These are phyloP conservation scores for Blastomyces gilchristii DNA, from an alignment of 2,329 filamentous ascomycete species.

Conservation along the genomic window DNA sequence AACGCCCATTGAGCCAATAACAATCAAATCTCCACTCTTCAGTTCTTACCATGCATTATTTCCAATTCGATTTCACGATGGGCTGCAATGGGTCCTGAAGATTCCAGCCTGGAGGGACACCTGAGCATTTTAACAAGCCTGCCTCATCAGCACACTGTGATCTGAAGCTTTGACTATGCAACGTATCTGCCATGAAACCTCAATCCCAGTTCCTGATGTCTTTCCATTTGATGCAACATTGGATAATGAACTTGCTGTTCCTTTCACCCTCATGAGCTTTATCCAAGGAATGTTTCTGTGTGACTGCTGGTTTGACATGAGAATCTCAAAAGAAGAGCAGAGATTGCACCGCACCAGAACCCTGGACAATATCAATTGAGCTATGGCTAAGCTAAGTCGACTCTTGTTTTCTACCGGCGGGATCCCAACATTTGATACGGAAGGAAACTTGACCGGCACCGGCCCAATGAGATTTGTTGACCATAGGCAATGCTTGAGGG, in stretches of 20 bases:
- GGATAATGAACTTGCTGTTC: constrained; percentile 19
- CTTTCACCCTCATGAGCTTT: constrained; percentile 23
- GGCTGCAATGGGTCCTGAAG: constrained; percentile 18
- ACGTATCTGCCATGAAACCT: constrained; percentile 22
- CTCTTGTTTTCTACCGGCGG: constrained; percentile 15
- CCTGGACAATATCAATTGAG: constrained; percentile 15
- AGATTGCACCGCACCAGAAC: constrained; percentile 12
- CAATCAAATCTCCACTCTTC: constrained; percentile 11
- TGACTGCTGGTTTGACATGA: constrained; percentile 22
- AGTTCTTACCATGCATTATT: constrained; percentile 21
- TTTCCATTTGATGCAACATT: constrained; percentile 20
- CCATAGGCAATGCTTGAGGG: constrained; percentile 6
- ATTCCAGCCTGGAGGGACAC: constrained; percentile 18
- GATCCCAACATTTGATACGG: constrained; percentile 10
- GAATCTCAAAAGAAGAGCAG: background rate
- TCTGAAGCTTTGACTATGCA: constrained; percentile 25
- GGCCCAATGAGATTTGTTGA: constrained; percentile 6
- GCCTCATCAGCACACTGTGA: constrained; percentile 14
- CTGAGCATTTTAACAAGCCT: constrained; percentile 16
- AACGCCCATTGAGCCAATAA: constrained; percentile 1
- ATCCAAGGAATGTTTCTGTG: constrained; percentile 20
- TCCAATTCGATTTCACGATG: constrained; percentile 16
- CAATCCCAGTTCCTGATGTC: constrained; percentile 24
- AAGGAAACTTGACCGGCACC: constrained; percentile 10
- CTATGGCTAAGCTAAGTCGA: constrained; percentile 18